Conservation (phyloP, 1,284 basidiomycete species). For the Sanghuangporus baumii region DNA sequence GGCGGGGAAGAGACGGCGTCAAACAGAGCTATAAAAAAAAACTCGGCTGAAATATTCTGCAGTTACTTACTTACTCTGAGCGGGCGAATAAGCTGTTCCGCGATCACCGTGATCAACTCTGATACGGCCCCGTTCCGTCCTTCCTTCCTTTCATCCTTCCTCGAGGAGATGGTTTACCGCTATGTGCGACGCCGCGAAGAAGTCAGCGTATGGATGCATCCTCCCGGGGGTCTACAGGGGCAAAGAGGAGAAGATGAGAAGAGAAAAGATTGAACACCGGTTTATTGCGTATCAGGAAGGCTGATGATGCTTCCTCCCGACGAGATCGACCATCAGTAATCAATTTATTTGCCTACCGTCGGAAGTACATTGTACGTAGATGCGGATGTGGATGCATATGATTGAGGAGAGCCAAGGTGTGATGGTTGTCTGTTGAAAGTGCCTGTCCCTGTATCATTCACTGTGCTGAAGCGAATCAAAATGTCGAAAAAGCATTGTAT, state of each 20-base stretch:
- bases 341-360: not conserved
- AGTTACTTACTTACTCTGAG: not conserved
- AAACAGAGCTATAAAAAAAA: too few relatives aligned
- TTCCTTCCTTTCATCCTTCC: not conserved
- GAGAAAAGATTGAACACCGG: not conserved
- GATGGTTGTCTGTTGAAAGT: not conserved
- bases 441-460: not conserved
- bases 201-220: not conserved
- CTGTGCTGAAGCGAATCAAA: not conserved
- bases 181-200: not conserved
- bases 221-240: not conserved
- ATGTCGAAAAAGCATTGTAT: not conserved
- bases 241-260: not conserved
- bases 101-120: not conserved
- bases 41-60: not conserved
- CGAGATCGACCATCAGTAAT: not conserved
- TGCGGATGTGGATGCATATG: not conserved
- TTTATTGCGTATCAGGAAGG: not conserved
- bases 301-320: not conserved
- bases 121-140: not conserved
- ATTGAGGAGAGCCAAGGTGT: not conserved
- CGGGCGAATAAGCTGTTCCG: not conserved
- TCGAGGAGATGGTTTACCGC: not conserved
- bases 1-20: too few relatives aligned
- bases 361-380: not conserved